phyloP scores from a whole-genome alignment of 495 filamentous ascomycete genomes.

The Daldinia decipiens region DNA sequence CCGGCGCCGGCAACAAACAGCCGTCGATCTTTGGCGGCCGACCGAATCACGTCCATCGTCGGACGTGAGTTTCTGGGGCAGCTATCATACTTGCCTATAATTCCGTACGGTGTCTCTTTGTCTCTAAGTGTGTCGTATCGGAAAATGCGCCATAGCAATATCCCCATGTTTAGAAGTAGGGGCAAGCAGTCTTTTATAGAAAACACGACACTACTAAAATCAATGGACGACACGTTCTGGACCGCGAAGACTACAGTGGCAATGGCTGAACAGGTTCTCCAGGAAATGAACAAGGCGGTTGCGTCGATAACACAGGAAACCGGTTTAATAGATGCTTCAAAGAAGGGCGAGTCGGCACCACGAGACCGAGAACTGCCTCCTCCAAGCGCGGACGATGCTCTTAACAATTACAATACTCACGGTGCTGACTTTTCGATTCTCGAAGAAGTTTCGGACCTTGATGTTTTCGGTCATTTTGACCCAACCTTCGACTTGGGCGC shows the following conservation, averaged over 20 bases:
- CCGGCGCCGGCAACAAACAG: conserved; percentile 65
- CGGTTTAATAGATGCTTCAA: conserved; percentile 36
- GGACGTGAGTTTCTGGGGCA: conserved; percentile 62
- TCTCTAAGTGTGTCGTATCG: conserved; percentile 76
- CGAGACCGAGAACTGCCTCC: conserved; percentile 29
- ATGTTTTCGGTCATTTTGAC: conserved; percentile 58
- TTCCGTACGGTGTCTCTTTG: conserved; percentile 74
- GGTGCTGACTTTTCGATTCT: conserved; percentile 45
- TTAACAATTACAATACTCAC: conserved; percentile 18
- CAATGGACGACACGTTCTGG: conserved; percentile 67
- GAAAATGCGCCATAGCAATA: conserved; percentile 72
- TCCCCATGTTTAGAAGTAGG: conserved; percentile 70
- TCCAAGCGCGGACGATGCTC: conserved; percentile 8
- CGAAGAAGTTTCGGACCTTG: conserved; percentile 50
- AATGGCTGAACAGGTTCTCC: conserved; percentile 50
- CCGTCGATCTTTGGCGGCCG: conserved; percentile 71
- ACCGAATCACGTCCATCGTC: conserved; percentile 71
- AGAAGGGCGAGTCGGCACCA: conserved; percentile 24
- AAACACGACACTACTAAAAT: conserved; percentile 66
- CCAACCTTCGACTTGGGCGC: conserved; percentile 56
- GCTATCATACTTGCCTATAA: conserved; percentile 69
- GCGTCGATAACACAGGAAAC: conserved; percentile 48
- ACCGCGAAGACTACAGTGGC: conserved; percentile 51
- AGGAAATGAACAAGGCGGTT: conserved; percentile 54
- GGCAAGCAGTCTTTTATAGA: conserved; percentile 68